Evolutionary conservation across 805 yeast species (phyloP), one percentile per base, ranked within the genome.

Genomic region (Kodamaea restingae): DNA sequence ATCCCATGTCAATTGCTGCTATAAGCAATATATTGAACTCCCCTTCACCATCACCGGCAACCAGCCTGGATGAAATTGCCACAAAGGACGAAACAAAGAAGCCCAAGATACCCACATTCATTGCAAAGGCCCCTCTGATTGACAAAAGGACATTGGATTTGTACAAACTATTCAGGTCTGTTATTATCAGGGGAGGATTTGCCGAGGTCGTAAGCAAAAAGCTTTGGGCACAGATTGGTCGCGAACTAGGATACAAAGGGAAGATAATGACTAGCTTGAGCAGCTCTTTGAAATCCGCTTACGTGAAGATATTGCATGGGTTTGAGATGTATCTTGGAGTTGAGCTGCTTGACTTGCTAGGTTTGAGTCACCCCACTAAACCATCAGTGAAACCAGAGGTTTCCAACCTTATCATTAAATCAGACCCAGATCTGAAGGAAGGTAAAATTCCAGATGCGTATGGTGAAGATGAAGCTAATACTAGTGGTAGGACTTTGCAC

Each of bases 191-290:
- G 43, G 93, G 93, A 14, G 95, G 95, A 0, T 80, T 70, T 53
- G 67, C 69, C 8, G 67, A 60, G 8, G 88, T 86, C n/a, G 75
- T 83, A 33, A 58, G 71, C 40, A 73, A 73, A 40, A 83, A 84
- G 51, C 65, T 77, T 33, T 87, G 95, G 96, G 88, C 88, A 1
- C 88, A 84, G 52, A 74, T 87, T 7, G 91, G 91, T 10, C 68
- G 88, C 39, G 95, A 85, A 49, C 61, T 87, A 36, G 95, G 95
- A 0, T 84, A 80, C 54, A 73, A 78, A 22, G 88, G 87, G 2
- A 73, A 78, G 48, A 78, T 80, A 37, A 80, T 81, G 75, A 80
- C 85, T 22, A 80, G 88, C 9, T 57, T 84, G 32, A 79, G 87
- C 10, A 75, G 88, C 11, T 74, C 88, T 1, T 61, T 84, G 44